A percentile compares a stretch with the other conserved stretches of the same genome.
phyloP scores from a whole-genome alignment of 2,329 filamentous ascomycete genomes.

The Aspergillus sp. region DNA sequence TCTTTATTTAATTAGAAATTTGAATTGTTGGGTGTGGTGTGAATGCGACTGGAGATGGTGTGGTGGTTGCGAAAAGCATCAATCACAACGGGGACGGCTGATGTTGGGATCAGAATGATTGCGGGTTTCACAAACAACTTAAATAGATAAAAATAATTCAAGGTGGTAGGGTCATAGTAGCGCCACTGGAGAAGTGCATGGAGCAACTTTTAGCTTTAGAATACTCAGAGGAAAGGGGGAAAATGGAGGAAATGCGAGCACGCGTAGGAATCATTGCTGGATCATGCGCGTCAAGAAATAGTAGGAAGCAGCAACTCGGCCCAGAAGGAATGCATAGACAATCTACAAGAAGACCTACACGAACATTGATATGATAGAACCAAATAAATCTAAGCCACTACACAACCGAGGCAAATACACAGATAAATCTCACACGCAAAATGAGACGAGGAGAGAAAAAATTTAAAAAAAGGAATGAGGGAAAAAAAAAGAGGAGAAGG shows the following conservation, averaged over 20 bases:
- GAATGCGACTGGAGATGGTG: background rate
- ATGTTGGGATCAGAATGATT: background rate
- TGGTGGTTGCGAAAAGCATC: slow-evolving; percentile 3
- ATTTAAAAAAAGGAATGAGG: background rate
- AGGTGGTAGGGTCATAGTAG: background rate
- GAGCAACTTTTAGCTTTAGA: background rate
- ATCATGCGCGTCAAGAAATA: slow-evolving; percentile 13
- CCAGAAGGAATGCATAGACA: slow-evolving; percentile 6
- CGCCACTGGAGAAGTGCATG: background rate
- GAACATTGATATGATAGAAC: slow-evolving; percentile 3
- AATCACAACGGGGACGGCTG: background rate
- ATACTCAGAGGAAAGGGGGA: background rate
- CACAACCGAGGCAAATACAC: slow-evolving; percentile 12
- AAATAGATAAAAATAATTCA: background rate
- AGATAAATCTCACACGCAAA: background rate
- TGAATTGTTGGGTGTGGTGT: background rate
- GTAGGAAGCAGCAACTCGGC: slow-evolving; percentile 15
- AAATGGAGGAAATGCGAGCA: slow-evolving; percentile 2
- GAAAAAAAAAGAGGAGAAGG: slow-evolving; percentile 1
- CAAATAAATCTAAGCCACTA: slow-evolving; percentile 11
- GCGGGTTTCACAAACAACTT: background rate
- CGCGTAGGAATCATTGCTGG: slow-evolving; percentile 10
- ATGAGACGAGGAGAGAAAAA: slow-evolving; percentile 2
- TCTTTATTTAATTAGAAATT: no score
- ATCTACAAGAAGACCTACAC: background rate